phyloP scores from a whole-genome alignment of 169 alveolate genomes.

The Cardiosporidium cionae region DNA sequence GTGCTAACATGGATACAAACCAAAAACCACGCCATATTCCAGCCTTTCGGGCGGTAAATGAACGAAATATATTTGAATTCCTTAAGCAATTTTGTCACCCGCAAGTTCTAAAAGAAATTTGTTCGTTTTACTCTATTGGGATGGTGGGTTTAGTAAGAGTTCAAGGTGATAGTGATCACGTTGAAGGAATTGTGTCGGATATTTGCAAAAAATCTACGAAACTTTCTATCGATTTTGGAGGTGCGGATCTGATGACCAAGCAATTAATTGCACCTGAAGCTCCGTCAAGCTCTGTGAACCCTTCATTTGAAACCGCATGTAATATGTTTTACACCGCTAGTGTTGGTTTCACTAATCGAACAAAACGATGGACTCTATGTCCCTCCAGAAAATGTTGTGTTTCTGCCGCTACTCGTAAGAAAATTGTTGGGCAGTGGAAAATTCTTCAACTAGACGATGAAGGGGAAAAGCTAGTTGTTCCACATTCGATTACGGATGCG shows the following conservation, averaged over 20 bases:
- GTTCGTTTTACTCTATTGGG: background rate
- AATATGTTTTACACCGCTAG: background rate
- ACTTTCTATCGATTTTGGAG: background rate
- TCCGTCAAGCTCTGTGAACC: background rate
- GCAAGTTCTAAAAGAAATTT: background rate
- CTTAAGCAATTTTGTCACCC: background rate
- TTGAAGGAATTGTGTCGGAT: background rate
- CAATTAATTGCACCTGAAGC: background rate
- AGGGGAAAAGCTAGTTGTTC: background rate
- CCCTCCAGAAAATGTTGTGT: background rate
- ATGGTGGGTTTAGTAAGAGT: background rate
- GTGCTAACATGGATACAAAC: too few relatives aligned
- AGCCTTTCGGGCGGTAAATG: background rate
- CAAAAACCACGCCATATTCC: background rate
- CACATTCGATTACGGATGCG: background rate
- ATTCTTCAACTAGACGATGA: background rate
- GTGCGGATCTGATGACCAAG: too few relatives aligned
- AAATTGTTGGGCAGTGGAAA: background rate
- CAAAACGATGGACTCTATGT: background rate
- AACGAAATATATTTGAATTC: background rate
- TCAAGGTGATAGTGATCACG: background rate
- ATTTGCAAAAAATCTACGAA: background rate
- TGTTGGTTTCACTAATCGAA: background rate
- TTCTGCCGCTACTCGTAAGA: background rate
- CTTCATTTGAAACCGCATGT: background rate